Evolutionary conservation across 2,329 filamentous ascomycete species (phyloP), one percentile per base, ranked within the genome.

Genomic region (Periconia digitata): DNA sequence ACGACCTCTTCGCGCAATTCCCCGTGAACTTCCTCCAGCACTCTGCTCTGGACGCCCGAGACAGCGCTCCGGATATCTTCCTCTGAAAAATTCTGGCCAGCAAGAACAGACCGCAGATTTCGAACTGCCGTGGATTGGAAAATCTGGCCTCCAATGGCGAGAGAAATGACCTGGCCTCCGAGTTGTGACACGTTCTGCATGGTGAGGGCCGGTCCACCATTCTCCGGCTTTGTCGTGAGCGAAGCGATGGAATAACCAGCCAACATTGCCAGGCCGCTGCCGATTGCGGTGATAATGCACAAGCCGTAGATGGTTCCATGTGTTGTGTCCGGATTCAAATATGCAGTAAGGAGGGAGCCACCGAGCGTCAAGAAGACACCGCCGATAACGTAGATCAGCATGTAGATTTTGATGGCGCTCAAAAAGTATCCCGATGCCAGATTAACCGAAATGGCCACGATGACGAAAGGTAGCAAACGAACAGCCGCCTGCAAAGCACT

Each of bases 391-490:
- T 43, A 43, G 12, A 10, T 13, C 17, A 29, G 18, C 10, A 32
- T 34, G 13, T 43, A 43, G 20, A 29, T 18, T 17, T 20, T n/a
- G 20, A 34, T 21, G n/a, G 15, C 17, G 13, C 12, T 8, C 34
- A 20, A 16, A 4, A 16, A 13, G 20, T 8, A 8, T 13, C 35
- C 35, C n/a, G 17, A 16, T 12, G 40, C 40, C 12, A 24, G 15
- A 17, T 17, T 32, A 5, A 43, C 12, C 10, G 22, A 18, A 10
- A 35, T 35, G 27, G 45, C 35, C 22, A 63, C 13, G 20, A 51
- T 35, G 36, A 64, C 50, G 44, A 59, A 49, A 7, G 62, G 59
- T 6, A 65, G 50, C 2, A 64, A 46, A 12, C 59, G 46, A 3
- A 66, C 53, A 2, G 43, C 62, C 2, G 60, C 41, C 13, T 47